Percentiles rank a stretch among this genome's conserved stretches.
Conservation (phyloP, 306 rosid species). For the Dalbergia cochinchinensis region DNA sequence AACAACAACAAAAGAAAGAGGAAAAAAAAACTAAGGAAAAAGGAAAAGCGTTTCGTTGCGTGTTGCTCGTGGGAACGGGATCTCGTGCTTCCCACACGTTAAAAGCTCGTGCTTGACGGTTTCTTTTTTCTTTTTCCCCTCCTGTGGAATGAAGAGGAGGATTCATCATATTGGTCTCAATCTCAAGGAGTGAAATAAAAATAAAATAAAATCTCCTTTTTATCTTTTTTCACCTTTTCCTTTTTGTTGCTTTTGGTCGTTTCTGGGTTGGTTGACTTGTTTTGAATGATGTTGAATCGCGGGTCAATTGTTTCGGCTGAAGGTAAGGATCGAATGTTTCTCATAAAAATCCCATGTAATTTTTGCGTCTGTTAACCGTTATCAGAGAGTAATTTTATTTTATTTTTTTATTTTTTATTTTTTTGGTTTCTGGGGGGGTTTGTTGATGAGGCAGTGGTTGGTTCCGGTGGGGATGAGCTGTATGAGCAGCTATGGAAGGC, state of each 20-base stretch:
- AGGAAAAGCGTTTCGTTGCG: background rate
- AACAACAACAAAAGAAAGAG: background rate
- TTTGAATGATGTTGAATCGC: constrained; percentile 74
- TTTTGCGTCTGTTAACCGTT: background rate
- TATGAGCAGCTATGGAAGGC: constrained; percentile 81
- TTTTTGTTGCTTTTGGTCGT: background rate
- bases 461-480: constrained; percentile 61
- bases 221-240: background rate
- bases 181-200: background rate
- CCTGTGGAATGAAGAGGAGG: constrained; percentile 38
- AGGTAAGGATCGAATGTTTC: constrained; percentile 56
- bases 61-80: constrained; percentile 30
- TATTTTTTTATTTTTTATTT: background rate
- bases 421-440: background rate
- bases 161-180: constrained; percentile 41
- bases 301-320: constrained; percentile 58
- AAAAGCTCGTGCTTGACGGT: background rate
- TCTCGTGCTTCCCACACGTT: constrained; percentile 19
- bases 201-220: background rate
- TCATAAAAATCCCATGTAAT: background rate
- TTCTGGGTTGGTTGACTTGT: constrained; percentile 42
- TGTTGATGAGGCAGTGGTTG: constrained; percentile 35
- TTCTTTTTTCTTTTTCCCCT: background rate
- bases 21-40: too few relatives aligned
- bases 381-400: background rate